Conservation (phyloP, 2,329 filamentous ascomycete genomes). For the Aspergillus sp. region DNA sequence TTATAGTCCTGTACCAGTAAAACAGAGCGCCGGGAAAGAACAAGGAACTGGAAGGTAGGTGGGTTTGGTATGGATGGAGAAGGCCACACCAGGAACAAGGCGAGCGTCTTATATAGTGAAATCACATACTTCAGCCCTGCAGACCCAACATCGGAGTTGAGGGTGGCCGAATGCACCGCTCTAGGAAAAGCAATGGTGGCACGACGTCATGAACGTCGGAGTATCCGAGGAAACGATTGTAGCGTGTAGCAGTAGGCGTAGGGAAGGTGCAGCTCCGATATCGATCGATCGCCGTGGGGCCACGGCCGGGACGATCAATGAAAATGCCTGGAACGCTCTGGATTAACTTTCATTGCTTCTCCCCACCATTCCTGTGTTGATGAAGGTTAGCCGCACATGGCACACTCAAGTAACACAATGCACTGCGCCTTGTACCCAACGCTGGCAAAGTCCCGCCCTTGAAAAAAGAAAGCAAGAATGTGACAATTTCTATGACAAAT, state of each 20-base stretch:
- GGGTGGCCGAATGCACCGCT: neutral
- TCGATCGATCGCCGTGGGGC: neutral
- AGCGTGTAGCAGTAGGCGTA: neutral
- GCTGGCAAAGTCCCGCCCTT: neutral
- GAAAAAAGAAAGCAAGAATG: too few species aligned
- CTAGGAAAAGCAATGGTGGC: neutral
- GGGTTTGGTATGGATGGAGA: neutral
- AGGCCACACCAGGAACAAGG: neutral
- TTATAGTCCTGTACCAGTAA: neutral
- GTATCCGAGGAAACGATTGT: neutral
- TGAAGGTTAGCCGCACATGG: neutral
- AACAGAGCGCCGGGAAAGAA: neutral
- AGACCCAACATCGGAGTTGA: neutral
- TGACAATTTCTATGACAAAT: too few species aligned
- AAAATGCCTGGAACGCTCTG: neutral
- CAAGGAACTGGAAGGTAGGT: neutral
- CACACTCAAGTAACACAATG: neutral
- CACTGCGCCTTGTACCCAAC: too few species aligned
- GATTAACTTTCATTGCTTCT: neutral
- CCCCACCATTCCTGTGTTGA: neutral
- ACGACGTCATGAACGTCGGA: constrained; percentile 3
- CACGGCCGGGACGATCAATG: neutral
- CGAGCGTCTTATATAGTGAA: neutral
- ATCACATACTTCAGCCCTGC: neutral
- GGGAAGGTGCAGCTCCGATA: neutral